phyloP scores from a whole-genome alignment of 2,329 filamentous ascomycete species.

The Huntiella decipiens region DNA sequence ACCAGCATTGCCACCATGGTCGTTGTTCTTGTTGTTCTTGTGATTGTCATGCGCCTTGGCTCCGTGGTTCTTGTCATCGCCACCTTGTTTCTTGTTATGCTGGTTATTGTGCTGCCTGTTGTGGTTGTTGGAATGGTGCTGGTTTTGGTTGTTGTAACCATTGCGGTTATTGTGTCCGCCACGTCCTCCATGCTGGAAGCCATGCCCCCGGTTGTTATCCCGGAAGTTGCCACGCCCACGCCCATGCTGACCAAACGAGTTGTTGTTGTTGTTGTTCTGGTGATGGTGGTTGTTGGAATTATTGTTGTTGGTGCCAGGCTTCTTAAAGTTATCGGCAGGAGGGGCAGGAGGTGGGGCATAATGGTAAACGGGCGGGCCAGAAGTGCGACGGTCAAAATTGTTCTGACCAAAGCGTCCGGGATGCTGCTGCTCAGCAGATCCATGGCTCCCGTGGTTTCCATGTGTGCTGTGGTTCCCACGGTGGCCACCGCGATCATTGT shows the following conservation, averaged over 20 bases:
- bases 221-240: slow-evolving; percentile 20
- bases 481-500: slow-evolving; percentile 25
- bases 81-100: slow-evolving; percentile 11
- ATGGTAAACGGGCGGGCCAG: slow-evolving; percentile 17
- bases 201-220: slow-evolving; percentile 14
- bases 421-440: slow-evolving; percentile 9
- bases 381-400: slow-evolving; percentile 7
- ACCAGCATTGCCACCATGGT: slow-evolving; percentile 12
- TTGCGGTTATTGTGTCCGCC: slow-evolving; percentile 29
- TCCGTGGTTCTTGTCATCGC: neutral
- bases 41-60: slow-evolving; percentile 15
- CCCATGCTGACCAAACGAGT: slow-evolving; percentile 17
- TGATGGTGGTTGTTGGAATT: slow-evolving; percentile 17
- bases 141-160: slow-evolving; percentile 19
- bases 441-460: slow-evolving; percentile 14
- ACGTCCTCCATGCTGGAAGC: slow-evolving; percentile 21
- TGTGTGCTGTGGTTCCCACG: slow-evolving; percentile 1
- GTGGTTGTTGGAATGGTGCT: slow-evolving; percentile 15
- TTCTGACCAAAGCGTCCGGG: slow-evolving; percentile 8
- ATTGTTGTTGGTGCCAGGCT: slow-evolving; percentile 7
- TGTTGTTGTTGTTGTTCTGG: slow-evolving; percentile 2
- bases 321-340: slow-evolving; percentile 12
- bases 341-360: slow-evolving; percentile 24
- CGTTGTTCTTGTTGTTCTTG: slow-evolving; percentile 17
- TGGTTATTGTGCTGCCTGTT: slow-evolving; percentile 12